These are phyloP conservation scores for Eutrema japonicum DNA, from an alignment of 345 rosid species.

Conservation along the genomic window DNA sequence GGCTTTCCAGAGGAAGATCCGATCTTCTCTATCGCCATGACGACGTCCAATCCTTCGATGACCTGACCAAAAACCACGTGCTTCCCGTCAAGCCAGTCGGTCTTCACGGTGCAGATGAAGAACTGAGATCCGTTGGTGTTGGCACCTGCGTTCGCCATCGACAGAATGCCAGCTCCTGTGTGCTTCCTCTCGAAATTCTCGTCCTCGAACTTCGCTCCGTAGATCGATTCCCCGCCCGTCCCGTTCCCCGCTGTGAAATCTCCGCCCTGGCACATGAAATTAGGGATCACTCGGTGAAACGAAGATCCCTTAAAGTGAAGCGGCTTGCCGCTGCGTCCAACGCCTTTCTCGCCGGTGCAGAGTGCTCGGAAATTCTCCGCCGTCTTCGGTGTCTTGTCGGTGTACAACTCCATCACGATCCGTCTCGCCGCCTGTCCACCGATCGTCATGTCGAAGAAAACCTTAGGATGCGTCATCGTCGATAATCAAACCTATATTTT, in stretches of 20 bases:
- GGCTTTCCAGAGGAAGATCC: conserved; percentile 65
- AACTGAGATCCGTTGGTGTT: conserved; percentile 74
- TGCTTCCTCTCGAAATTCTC: conserved; percentile 77
- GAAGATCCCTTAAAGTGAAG: conserved; percentile 71
- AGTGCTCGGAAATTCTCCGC: conserved; percentile 81
- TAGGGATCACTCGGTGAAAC: conserved; percentile 73
- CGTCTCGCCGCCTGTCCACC: conserved; percentile 53
- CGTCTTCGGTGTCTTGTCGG: conserved; percentile 55
- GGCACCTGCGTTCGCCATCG: conserved; percentile 75
- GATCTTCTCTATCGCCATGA: conserved; percentile 60
- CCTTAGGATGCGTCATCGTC: conserved; percentile 55
- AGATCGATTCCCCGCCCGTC: conserved; percentile 81
- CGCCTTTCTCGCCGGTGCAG: conserved; percentile 75
- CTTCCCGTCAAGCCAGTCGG: conserved; percentile 67
- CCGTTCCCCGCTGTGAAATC: conserved; percentile 75
- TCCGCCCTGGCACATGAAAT: conserved; percentile 80
- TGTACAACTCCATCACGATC: conserved; percentile 66
- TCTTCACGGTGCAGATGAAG: conserved; percentile 60
- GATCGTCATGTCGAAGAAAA: conserved; percentile 61
- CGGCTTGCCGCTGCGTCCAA: conserved; percentile 59
- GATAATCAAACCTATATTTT: too few relatives aligned
- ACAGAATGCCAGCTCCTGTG: conserved; percentile 65
- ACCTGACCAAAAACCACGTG: conserved; percentile 79
- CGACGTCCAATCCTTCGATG: conserved; percentile 62
- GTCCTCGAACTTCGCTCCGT: conserved; percentile 64